These are phyloP conservation scores for Gnetum montanum DNA, from an alignment of 75 land plant species.

Conservation along the genomic window DNA sequence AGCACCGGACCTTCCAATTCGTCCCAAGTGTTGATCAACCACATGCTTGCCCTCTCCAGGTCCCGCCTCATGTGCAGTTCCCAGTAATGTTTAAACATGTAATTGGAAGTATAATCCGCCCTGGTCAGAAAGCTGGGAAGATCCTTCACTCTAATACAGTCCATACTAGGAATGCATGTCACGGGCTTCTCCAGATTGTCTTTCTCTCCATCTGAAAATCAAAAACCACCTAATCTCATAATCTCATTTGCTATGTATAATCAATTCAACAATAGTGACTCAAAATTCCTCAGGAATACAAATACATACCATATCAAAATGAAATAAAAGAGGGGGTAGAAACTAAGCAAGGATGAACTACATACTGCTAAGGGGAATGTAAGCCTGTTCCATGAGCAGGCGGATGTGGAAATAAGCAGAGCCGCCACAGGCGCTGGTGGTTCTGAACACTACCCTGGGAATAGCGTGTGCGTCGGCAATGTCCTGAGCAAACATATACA, in stretches of 20 bases:
- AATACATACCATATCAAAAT: too few species aligned
- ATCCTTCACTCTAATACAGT: constrained; percentile 1
- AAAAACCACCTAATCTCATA: too few species aligned
- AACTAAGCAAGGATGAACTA: too few species aligned
- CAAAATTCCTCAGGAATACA: too few species aligned
- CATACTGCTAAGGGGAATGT: constrained; percentile 23
- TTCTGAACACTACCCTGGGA: constrained; percentile 16
- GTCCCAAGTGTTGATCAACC: constrained; percentile 5
- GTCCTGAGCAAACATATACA: background rate
- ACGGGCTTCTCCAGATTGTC: too few species aligned
- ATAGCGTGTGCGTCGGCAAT: constrained; percentile 14
- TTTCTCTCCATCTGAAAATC: too few species aligned
- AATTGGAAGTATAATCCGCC: background rate
- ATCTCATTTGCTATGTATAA: too few species aligned
- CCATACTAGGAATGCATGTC: constrained; percentile 11
- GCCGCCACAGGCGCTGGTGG: constrained; percentile 10
- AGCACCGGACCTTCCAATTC: constrained; percentile 5
- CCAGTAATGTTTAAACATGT: constrained; percentile 6
- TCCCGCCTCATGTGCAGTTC: background rate
- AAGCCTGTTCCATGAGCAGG: constrained; percentile 4
- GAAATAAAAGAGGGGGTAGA: background rate
- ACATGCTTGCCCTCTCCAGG: background rate
- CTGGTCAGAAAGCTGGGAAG: constrained; percentile 8
- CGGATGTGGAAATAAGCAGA: constrained; percentile 7
- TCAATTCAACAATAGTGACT: too few species aligned